phyloP scores from a whole-genome alignment of 2,329 filamentous ascomycete species.

The Plectosphaerella cucumerina region DNA sequence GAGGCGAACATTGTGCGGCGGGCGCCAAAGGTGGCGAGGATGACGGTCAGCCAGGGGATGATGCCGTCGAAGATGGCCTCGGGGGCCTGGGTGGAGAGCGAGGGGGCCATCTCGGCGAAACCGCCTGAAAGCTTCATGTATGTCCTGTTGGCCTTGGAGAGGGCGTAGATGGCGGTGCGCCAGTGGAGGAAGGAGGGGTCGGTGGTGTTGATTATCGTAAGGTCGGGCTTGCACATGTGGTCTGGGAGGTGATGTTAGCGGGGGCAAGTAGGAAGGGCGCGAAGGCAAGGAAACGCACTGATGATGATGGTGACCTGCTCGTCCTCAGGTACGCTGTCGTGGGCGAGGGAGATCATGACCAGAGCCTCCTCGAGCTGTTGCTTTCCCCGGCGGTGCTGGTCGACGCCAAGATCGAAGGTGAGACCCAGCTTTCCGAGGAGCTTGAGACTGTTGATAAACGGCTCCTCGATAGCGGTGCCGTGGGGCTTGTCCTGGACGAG shows the following conservation, averaged over 20 bases:
- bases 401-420: conserved; percentile 80
- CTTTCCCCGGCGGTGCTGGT: conserved; percentile 71
- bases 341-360: conserved; percentile 64
- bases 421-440: conserved; percentile 60
- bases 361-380: conserved; percentile 69
- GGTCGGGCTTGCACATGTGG: conserved; percentile 85
- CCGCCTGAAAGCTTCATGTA: conserved; percentile 91
- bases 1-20: conserved; percentile 81
- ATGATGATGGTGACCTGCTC: conserved; percentile 65
- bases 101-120: conserved; percentile 68
- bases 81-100: conserved; percentile 42
- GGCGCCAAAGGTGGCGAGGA: conserved; percentile 69
- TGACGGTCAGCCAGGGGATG: conserved; percentile 66
- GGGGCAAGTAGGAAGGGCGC: not conserved
- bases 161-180: conserved; percentile 62
- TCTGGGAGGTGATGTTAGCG: conserved; percentile 43
- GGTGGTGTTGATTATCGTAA: conserved; percentile 56
- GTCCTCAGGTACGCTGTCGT: conserved; percentile 54
- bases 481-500: conserved; percentile 72
- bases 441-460: conserved; percentile 63
- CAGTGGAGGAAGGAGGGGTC: conserved; percentile 63
- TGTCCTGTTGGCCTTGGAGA: conserved; percentile 60
- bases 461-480: conserved; percentile 58
- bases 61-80: conserved; percentile 59
- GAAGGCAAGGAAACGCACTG: conserved; percentile 45